Percentiles rank a stretch among this genome's conserved stretches.
These are phyloP conservation scores for Mycena citricolor DNA, from an alignment of 1,284 basidiomycete genomes.

Conservation along the genomic window DNA sequence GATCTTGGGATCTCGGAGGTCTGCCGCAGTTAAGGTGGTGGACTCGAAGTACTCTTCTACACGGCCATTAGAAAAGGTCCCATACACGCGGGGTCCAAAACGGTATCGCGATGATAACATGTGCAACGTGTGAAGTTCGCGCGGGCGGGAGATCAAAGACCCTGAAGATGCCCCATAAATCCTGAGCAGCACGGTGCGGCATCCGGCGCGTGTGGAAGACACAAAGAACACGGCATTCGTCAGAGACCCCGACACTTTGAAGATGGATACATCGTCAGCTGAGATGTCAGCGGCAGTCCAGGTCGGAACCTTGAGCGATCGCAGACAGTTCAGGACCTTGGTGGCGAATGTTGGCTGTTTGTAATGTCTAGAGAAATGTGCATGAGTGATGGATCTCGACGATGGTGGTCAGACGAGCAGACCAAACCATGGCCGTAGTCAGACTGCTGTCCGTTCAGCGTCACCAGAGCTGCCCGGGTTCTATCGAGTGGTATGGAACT, in stretches of 20 bases:
- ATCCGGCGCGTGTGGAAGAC: slow-evolving; percentile 54
- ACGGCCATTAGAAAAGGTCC: slow-evolving; percentile 91
- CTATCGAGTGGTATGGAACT: slow-evolving; percentile 19
- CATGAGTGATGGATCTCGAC: slow-evolving; percentile 21
- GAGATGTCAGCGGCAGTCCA: slow-evolving; percentile 54
- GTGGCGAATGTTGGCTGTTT: slow-evolving; percentile 59
- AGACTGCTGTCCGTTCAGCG: slow-evolving; percentile 26
- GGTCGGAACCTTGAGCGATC: slow-evolving; percentile 51
- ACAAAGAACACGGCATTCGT: slow-evolving; percentile 97
- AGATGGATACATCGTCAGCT: slow-evolving; percentile 58
- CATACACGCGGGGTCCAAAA: slow-evolving; percentile 89
- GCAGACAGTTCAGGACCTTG: slow-evolving; percentile 57
- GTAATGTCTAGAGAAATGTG: slow-evolving; percentile 54
- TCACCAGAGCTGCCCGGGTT: too few species aligned
- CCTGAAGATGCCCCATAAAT: slow-evolving; percentile 89
- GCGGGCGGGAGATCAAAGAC: slow-evolving; percentile 79
- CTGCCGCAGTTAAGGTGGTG: slow-evolving; percentile 69
- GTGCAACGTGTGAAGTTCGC: slow-evolving; percentile 85
- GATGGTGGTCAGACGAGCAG: too few species aligned
- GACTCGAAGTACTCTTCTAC: slow-evolving; percentile 94
- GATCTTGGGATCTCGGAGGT: slow-evolving; percentile 73
- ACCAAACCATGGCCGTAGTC: slow-evolving; percentile 37
- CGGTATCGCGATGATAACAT: slow-evolving; percentile 82
- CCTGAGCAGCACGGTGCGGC: slow-evolving; percentile 76
- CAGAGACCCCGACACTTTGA: slow-evolving; percentile 86